Base-by-base conservation (phyloP, 1,284 basidiomycete species). In the Agroathelia rolfsii region DNA sequence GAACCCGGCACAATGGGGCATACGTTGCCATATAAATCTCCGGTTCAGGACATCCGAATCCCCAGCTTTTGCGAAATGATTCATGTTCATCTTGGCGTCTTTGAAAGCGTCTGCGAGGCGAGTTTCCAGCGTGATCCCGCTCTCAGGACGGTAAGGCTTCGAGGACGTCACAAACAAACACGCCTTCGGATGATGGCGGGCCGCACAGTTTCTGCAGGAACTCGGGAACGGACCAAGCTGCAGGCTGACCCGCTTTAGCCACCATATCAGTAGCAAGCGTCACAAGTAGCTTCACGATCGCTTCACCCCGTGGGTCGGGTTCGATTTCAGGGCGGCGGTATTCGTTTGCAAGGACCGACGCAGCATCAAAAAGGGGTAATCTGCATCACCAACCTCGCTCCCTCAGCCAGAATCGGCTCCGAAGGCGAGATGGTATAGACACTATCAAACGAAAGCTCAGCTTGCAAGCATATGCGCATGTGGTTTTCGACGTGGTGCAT, bases 401-500 rank as follows among this genome's bases (percentile, higher is more conserved):
- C 51, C 40, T 53, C 49, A 8, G 48, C 41, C 4, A 52, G 41
- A n/a, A 50, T 17, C 5, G 51, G 50, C 34, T 53, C 49, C 12
- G 50, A 50, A 18, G 42, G 37, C 6, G 37, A 32, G 10, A 40
- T 22, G 1, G 55, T 56, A 16, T 40, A 29, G 39, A 54, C 42
- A 27, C 21, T 41, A 28, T 48, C 41, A 21, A 49, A 41, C 7
- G 34, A 37, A 2, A 32, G 11, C 22, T 42, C 29, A 24, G 48
- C 38, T 7, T 40, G 40, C 18, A 56, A 42, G 32, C 51, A 46
- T 12, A 58, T 35, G 3, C 53, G 48, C 43, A 55, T 41, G 30
- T 59, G 54, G 2, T 30, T 26, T 24, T 51, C 46, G 6, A 56
- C 55, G 30, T 52, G 54, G 16, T 27, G 23, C 30, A 24, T 34